Evolutionary conservation across 352 stramenopile species (phyloP).

Genomic region (Peronospora belbahrii): DNA sequence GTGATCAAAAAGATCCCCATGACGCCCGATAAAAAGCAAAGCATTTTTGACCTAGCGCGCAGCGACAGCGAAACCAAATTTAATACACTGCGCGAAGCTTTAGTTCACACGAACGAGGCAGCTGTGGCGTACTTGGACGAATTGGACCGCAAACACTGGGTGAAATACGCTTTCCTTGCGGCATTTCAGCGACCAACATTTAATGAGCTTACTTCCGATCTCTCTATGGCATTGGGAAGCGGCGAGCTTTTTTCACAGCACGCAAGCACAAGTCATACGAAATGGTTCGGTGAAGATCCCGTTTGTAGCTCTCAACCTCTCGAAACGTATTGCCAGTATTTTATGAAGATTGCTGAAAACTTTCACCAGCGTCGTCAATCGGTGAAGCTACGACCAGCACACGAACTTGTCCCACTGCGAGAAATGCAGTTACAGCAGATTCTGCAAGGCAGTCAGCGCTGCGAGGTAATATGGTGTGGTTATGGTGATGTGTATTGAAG

Average conservation of each 20-base stretch:
- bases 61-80: constrained; percentile 68
- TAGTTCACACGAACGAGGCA: constrained; percentile 46
- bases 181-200: constrained; percentile 59
- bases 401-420: constrained; percentile 56
- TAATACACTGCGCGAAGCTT: constrained; percentile 44
- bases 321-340: constrained; percentile 57
- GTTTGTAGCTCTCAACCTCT: constrained; percentile 60
- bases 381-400: constrained; percentile 40
- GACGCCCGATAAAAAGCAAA: constrained; percentile 56
- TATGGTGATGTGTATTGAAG: background rate
- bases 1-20: constrained; percentile 51
- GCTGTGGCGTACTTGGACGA: constrained; percentile 46
- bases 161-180: constrained; percentile 74
- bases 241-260: constrained; percentile 39
- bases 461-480: constrained; percentile 46
- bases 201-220: constrained; percentile 61
- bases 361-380: constrained; percentile 56
- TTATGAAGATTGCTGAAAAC: constrained; percentile 65
- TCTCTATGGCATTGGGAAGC: constrained; percentile 35
- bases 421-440: constrained; percentile 60
- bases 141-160: constrained; percentile 53
- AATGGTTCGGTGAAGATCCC: constrained; percentile 57
- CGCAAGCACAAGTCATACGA: constrained; percentile 28
- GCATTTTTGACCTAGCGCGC: constrained; percentile 57
- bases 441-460: constrained; percentile 65